These are phyloP conservation scores for Candida coleopterorum DNA, from an alignment of 805 yeast genomes.

Conservation along the genomic window DNA sequence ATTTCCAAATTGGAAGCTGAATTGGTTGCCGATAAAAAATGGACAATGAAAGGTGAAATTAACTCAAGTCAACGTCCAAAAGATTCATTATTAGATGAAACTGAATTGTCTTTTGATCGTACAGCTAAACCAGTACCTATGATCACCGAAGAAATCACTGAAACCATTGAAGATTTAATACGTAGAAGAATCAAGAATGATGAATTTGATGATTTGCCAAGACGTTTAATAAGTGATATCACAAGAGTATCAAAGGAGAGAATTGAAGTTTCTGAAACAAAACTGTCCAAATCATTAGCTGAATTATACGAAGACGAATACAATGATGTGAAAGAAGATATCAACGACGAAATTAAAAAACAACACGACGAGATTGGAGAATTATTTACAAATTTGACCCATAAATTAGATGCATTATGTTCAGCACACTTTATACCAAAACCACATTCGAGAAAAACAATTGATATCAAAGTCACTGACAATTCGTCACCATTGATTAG, in stretches of 20 bases:
- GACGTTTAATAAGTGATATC: conserved; percentile 62
- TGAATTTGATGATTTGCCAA: conserved; percentile 81
- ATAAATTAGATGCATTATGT: conserved; percentile 79
- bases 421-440: conserved; percentile 95
- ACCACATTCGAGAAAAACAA: conserved; percentile 66
- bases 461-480: conserved; percentile 68
- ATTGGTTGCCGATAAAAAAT: conserved; percentile 82
- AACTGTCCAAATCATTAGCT: conserved; percentile 83
- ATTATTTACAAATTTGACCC: conserved; percentile 56
- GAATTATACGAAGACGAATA: conserved; percentile 89
- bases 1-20: conserved; percentile 79
- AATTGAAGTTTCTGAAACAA: conserved; percentile 74
- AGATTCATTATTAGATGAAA: conserved; percentile 63
- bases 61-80: conserved; percentile 73
- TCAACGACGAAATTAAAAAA: conserved; percentile 58
- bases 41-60: conserved; percentile 95
- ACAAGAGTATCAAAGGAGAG: conserved; percentile 49
- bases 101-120: conserved; percentile 81
- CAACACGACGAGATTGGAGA: conserved; percentile 76
- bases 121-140: conserved; percentile 95
- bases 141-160: conserved; percentile 84
- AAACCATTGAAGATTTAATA: conserved; percentile 82
- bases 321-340: conserved; percentile 43
- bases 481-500: conserved; percentile 63
- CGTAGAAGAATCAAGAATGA: conserved; percentile 70